Evolutionary conservation across 371 early-diverging fungal genomes (phyloP).

Genomic region (Nosema muscidifuracis): DNA sequence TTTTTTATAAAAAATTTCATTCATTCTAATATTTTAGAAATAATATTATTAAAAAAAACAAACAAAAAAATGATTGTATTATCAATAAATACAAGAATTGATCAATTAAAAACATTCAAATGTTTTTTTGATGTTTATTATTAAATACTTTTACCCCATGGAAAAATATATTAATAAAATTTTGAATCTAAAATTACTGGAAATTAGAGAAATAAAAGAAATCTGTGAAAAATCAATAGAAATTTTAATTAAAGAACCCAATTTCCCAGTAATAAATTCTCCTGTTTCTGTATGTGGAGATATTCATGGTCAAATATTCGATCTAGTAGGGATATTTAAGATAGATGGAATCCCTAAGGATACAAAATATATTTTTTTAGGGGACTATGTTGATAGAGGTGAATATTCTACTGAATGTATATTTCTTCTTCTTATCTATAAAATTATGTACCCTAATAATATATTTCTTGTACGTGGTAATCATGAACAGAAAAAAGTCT

Average conservation of each 20-base stretch:
- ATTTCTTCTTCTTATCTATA: slow-evolving; percentile 58
- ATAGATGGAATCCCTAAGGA: slow-evolving; percentile 77
- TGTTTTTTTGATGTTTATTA: too few species aligned
- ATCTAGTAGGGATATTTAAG: slow-evolving; percentile 91
- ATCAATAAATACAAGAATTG: too few species aligned
- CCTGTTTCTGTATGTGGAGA: slow-evolving; percentile 74
- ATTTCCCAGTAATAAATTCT: slow-evolving; percentile 46
- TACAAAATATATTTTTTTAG: slow-evolving; percentile 60
- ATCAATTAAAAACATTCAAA: too few species aligned
- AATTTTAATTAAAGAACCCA: slow-evolving; percentile 58
- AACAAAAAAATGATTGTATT: background rate
- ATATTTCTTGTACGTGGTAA: slow-evolving; percentile 61
- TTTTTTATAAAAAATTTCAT: background rate
- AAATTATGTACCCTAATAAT: slow-evolving; percentile 59
- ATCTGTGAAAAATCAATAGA: slow-evolving; percentile 54
- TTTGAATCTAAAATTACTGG: slow-evolving; percentile 11
- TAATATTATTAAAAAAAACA: background rate
- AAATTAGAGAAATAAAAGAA: slow-evolving; percentile 72
- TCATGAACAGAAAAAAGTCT: slow-evolving; percentile 60
- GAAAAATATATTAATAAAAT: slow-evolving; percentile 14
- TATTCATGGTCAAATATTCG: slow-evolving; percentile 95
- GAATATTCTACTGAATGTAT: slow-evolving; percentile 58
- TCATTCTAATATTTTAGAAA: background rate
- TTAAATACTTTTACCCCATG: too few species aligned
- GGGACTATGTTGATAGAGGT: slow-evolving; percentile 64